Evolutionary conservation across 805 yeast genomes (phyloP).

Genomic region (Monosporozyma siamensis): DNA sequence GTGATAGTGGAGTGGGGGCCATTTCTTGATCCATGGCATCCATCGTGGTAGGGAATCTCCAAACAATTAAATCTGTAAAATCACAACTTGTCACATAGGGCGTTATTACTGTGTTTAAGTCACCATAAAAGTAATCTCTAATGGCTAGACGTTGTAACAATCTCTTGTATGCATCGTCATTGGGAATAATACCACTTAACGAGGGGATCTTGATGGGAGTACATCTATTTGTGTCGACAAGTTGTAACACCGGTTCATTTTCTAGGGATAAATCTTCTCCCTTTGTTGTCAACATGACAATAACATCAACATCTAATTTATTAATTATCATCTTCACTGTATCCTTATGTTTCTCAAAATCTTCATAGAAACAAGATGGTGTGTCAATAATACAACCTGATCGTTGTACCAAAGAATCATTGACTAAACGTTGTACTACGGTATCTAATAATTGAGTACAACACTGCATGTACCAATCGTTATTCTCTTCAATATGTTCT

Average conservation of each 20-base stretch:
- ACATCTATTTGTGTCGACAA: not conserved
- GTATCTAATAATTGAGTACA: slow-evolving; percentile 43
- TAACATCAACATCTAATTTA: slow-evolving; percentile 16
- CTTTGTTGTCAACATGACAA: slow-evolving; percentile 14
- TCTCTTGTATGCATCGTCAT: slow-evolving; percentile 60
- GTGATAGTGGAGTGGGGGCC: slow-evolving; percentile 16
- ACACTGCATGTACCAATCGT: slow-evolving; percentile 38
- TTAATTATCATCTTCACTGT: slow-evolving; percentile 15
- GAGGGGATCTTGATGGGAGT: slow-evolving; percentile 48
- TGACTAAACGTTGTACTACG: slow-evolving; percentile 26
- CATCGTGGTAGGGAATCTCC: slow-evolving; percentile 27
- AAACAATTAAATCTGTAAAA: slow-evolving; percentile 49
- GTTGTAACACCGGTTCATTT: too few relatives aligned
- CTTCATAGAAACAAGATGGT: slow-evolving; percentile 18
- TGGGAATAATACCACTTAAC: slow-evolving; percentile 69
- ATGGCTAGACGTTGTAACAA: slow-evolving; percentile 67
- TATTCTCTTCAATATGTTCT: slow-evolving; percentile 48
- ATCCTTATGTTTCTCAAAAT: slow-evolving; percentile 9
- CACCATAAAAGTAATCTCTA: slow-evolving; percentile 86
- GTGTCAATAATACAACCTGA: slow-evolving; percentile 29
- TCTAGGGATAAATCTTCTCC: slow-evolving; percentile 3
- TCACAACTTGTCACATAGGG: slow-evolving; percentile 81
- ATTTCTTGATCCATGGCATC: slow-evolving; percentile 1
- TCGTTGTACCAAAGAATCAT: slow-evolving; percentile 25
- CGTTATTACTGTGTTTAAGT: slow-evolving; percentile 51